A percentile compares a stretch with the other conserved stretches of the same genome.
phyloP scores from a whole-genome alignment of 192 early-diverging fungal genomes.

The Obelidium mucronatum region DNA sequence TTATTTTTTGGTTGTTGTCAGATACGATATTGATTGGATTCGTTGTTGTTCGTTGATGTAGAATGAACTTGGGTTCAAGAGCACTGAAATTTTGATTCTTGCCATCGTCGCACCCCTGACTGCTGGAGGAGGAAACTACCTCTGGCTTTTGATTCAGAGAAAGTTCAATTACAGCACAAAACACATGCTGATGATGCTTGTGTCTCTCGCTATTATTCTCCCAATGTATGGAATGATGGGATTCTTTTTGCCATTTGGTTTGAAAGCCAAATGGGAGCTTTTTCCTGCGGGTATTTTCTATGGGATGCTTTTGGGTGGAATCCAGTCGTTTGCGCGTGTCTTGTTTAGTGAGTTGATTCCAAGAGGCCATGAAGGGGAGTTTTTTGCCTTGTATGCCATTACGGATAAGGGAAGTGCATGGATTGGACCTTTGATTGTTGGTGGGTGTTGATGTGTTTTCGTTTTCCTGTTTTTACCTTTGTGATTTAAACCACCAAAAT shows the following conservation, averaged over 20 bases:
- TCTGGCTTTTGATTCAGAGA: constrained; percentile 30
- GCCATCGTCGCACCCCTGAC: constrained; percentile 34
- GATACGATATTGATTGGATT: not conserved
- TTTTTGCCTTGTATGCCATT: constrained; percentile 47
- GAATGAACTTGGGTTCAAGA: constrained; percentile 18
- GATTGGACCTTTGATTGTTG: constrained; percentile 47
- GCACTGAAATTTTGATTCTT: constrained; percentile 28
- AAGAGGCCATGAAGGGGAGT: constrained; percentile 45
- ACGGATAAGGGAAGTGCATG: constrained; percentile 47
- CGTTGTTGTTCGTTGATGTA: constrained; percentile 7
- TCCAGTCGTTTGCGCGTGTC: constrained; percentile 36
- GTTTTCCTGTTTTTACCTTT: not conserved
- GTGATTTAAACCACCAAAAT: not conserved
- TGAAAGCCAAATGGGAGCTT: constrained; percentile 34
- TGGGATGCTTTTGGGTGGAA: constrained; percentile 39
- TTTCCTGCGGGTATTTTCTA: constrained; percentile 27
- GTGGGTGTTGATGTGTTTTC: not conserved
- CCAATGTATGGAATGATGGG: constrained; percentile 42
- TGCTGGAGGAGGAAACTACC: constrained; percentile 21
- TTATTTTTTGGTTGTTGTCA: not conserved
- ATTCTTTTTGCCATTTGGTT: constrained; percentile 42
- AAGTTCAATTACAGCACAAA: constrained; percentile 10
- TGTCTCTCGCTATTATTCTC: constrained; percentile 17
- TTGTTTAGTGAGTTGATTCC: constrained; percentile 45
- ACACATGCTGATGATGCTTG: constrained; percentile 30